Evolutionary conservation across 805 yeast genomes (phyloP).

Genomic region (Ogataea nitratoaversa): DNA sequence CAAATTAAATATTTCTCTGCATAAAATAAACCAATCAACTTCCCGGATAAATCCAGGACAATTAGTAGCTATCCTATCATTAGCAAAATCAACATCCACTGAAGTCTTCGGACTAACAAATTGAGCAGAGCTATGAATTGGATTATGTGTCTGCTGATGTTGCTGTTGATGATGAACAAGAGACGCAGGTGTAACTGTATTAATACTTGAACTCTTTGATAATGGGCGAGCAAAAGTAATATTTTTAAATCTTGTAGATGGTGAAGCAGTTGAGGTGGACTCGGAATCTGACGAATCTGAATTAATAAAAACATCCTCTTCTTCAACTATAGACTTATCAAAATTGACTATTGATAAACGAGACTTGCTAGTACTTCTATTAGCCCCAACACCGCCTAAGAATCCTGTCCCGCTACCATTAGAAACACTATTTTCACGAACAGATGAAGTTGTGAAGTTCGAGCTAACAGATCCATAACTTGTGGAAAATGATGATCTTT

Average conservation of each 20-base stretch:
- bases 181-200: background rate
- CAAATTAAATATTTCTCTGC: conserved; percentile 76
- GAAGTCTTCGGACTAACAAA: conserved; percentile 12
- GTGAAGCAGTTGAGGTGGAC: conserved; percentile 1
- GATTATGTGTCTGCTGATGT: too few relatives aligned
- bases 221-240: conserved; percentile 7
- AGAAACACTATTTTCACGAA: conserved; percentile 12
- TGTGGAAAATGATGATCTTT: conserved; percentile 24
- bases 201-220: background rate
- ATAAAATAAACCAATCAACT: conserved; percentile 84
- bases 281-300: conserved; percentile 15
- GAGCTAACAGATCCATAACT: conserved; percentile 21
- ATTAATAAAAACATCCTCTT: conserved; percentile 17
- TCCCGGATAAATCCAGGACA: conserved; percentile 43
- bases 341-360: conserved; percentile 11
- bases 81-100: conserved; percentile 7
- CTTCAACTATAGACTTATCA: conserved; percentile 16
- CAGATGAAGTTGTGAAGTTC: conserved; percentile 11
- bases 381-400: background rate
- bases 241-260: conserved; percentile 7
- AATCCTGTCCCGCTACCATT: background rate
- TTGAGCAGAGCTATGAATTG: conserved; percentile 1
- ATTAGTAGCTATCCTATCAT: conserved; percentile 32
- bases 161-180: conserved; percentile 1
- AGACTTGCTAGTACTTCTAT: conserved; percentile 4